Evolutionary conservation across 768 basidiomycete genomes (phyloP), one percentile per base, ranked within the genome.

Genomic region (Collybia sp.): DNA sequence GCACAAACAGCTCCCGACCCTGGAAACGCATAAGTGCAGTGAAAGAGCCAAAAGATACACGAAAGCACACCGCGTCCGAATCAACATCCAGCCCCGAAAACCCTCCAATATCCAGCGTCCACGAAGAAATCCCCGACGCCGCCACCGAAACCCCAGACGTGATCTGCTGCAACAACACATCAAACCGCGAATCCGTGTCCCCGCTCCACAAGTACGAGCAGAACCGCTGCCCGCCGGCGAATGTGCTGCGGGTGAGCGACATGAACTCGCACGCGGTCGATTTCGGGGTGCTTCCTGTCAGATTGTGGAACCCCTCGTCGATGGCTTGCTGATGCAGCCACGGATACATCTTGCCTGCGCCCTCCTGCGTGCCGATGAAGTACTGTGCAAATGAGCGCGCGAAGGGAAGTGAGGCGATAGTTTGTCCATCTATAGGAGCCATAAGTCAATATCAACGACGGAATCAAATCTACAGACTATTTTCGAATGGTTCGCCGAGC

Each of bases 251-350:
- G 3, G 66, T 62, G 12, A 68, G 50, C 2, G 65, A 65, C 65
- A 68, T 65, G 40, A 57, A 60, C 37, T 65, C 51, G 45, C 66
- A 66, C 5, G 58, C 51, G 2, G 58, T 61, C 12, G 51, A 41
- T 6, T 49, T 16, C 8, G 45, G 47, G 20, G 54, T 47, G 1
- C 51, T 40, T 15, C 43, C 55, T 3, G 65, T 68, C 2, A 68
- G 56, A 45, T 68, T 68, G n/a, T 55, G 53, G 40, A 66, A 56
- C 9, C 63, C 61, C 50, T 68, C 66, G 15, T 68, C 53, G 34
- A 68, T 68, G 13, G 64, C 66, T 52, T 66, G 64, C 44, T 68
- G 64, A 36, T 68, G 66, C n/a, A 66, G 47, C 63, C 63, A 68
- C 1, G 66, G 65, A 42, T 68, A 68, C 61, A 66, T 63, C 48